phyloP scores from a whole-genome alignment of 306 rosid species.

The Vigna nakashimae region DNA sequence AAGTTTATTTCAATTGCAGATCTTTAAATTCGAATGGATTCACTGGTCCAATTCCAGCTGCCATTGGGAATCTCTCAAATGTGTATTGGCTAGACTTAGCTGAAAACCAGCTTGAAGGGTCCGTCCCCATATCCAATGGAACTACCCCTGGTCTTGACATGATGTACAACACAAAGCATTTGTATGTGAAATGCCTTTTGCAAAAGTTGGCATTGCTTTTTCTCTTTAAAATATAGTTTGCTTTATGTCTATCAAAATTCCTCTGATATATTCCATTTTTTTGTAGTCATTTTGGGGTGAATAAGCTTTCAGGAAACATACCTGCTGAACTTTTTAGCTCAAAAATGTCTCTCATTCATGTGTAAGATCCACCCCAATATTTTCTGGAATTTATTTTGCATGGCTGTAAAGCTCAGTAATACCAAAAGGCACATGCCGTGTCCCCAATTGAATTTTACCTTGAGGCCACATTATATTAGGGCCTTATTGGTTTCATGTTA shows the following conservation, averaged over 20 bases:
- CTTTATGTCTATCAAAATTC: constrained; percentile 2
- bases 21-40: constrained; percentile 56
- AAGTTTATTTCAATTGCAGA: constrained; percentile 47
- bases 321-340: constrained; percentile 65
- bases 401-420: background rate
- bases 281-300: constrained; percentile 71
- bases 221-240: background rate
- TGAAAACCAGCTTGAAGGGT: constrained; percentile 53
- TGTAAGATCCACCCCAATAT: constrained; percentile 54
- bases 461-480: background rate
- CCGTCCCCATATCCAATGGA: constrained; percentile 58
- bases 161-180: constrained; percentile 50
- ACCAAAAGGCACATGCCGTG: background rate
- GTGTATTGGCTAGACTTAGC: constrained; percentile 54
- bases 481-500: background rate
- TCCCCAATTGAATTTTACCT: background rate
- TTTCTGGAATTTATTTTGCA: background rate
- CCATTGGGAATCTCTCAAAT: constrained; percentile 59
- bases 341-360: constrained; percentile 60
- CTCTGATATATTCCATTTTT: constrained; percentile 36
- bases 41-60: constrained; percentile 49
- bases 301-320: constrained; percentile 61
- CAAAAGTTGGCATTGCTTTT: constrained; percentile 5
- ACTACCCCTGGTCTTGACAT: constrained; percentile 59
- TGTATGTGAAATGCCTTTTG: constrained; percentile 50